Evolutionary conservation across 2,329 filamentous ascomycete genomes (phyloP).

Genomic region (Penicillium sp.): DNA sequence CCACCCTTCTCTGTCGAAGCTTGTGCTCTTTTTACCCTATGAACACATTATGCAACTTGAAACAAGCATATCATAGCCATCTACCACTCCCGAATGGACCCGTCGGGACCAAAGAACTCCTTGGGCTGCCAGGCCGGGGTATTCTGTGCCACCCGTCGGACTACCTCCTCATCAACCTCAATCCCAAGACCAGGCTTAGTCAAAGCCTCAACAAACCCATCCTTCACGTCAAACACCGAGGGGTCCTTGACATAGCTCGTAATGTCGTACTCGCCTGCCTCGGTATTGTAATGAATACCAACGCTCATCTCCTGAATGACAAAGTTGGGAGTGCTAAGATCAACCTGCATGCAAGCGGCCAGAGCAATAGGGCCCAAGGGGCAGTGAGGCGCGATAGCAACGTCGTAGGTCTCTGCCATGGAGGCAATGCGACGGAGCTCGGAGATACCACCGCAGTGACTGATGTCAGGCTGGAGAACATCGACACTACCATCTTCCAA

Average conservation of each 20-base stretch:
- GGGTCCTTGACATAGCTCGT: conserved; percentile 62
- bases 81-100: conserved; percentile 64
- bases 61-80: no score
- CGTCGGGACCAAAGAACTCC: conserved; percentile 63
- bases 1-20: no score
- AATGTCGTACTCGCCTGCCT: conserved; percentile 58
- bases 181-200: conserved; percentile 62
- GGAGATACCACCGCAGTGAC: conserved; percentile 66
- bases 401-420: conserved; percentile 69
- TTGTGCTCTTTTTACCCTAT: no score
- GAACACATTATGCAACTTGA: conserved; percentile 1
- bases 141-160: conserved; percentile 55
- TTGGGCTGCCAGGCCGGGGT: conserved; percentile 61
- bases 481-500: conserved; percentile 64
- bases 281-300: conserved; percentile 71
- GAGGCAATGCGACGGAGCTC: conserved; percentile 64
- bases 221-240: conserved; percentile 60
- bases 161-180: conserved; percentile 64
- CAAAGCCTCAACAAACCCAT: conserved; percentile 59
- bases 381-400: conserved; percentile 68
- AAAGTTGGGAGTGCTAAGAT: conserved; percentile 58
- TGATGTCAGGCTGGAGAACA: conserved; percentile 67
- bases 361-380: conserved; percentile 68
- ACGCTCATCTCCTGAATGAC: conserved; percentile 73
- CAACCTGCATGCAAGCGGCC: conserved; percentile 66